These are phyloP conservation scores for Rhodotorula sp. DNA, from an alignment of 1,284 basidiomycete genomes.

Conservation along the genomic window DNA sequence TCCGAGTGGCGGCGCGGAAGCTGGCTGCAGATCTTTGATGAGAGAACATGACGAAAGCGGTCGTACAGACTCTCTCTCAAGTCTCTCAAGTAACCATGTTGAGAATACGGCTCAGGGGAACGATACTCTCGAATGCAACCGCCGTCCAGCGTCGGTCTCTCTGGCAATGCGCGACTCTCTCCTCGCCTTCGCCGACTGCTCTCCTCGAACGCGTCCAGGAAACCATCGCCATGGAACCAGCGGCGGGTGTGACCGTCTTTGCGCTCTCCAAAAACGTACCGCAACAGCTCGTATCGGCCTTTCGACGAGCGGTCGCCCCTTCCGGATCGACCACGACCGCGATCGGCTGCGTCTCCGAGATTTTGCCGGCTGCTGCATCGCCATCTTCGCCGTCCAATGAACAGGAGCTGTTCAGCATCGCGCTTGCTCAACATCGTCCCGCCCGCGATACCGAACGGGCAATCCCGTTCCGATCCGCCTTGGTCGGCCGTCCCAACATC, in stretches of 20 bases:
- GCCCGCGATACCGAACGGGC: background rate
- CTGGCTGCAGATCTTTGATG: background rate
- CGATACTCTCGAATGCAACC: too few species aligned
- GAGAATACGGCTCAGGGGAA: too few species aligned
- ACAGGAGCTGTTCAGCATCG: constrained; percentile 13
- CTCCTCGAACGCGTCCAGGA: constrained; percentile 14
- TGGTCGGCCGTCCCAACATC: constrained; percentile 33
- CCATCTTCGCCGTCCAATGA: too few species aligned
- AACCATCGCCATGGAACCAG: background rate
- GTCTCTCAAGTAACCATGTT: too few species aligned
- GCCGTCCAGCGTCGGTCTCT: background rate
- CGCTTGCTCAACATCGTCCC: constrained; percentile 13
- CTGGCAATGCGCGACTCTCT: constrained; percentile 25
- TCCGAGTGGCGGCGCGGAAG: too few species aligned
- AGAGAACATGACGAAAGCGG: background rate
- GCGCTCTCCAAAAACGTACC: constrained; percentile 37
- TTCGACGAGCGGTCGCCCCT: constrained; percentile 3
- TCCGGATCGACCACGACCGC: background rate
- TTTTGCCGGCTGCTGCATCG: background rate
- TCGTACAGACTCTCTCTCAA: background rate
- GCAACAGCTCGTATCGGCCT: constrained; percentile 8
- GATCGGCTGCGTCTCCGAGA: constrained; percentile 30
- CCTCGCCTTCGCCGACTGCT: constrained; percentile 8
- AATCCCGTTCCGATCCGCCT: constrained; percentile 17
- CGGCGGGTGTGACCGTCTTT: background rate